Evolutionary conservation across 208 protist species (phyloP).

Genomic region (Leishmania tarentolae): DNA sequence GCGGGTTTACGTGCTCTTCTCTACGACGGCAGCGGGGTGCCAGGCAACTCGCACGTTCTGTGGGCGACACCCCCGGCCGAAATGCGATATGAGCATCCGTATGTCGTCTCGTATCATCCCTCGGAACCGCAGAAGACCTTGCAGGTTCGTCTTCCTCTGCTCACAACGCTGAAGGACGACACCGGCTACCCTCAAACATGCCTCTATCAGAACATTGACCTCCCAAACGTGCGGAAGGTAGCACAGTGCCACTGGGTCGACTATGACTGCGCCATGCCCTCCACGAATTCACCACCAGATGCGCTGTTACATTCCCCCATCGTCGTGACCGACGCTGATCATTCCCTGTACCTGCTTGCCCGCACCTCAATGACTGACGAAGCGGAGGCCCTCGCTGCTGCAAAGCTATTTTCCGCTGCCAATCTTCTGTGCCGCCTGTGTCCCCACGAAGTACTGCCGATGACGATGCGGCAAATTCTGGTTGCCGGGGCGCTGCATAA

Average conservation of each 20-base stretch:
- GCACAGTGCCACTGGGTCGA: conserved; percentile 51
- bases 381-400: conserved; percentile 30
- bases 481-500: conserved; percentile 45
- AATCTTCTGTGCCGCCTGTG: conserved; percentile 67
- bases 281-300: conserved; percentile 11
- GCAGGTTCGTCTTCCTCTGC: conserved; percentile 67
- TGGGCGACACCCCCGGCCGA: conserved; percentile 21
- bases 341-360: conserved; percentile 43
- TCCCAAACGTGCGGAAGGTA: conserved; percentile 21
- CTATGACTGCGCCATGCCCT: conserved; percentile 53
- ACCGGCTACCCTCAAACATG: background rate
- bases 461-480: conserved; percentile 31
- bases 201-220: conserved; percentile 21
- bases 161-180: conserved; percentile 30
- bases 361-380: conserved; percentile 33
- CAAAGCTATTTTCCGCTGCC: conserved; percentile 37
- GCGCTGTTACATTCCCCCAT: conserved; percentile 37
- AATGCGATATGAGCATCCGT: conserved; percentile 65
- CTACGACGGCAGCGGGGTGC: conserved; percentile 61
- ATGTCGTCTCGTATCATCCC: conserved; percentile 47
- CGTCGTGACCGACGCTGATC: conserved; percentile 32
- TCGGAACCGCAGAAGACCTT: conserved; percentile 21
- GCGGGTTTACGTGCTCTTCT: conserved; percentile 44
- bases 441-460: conserved; percentile 42
- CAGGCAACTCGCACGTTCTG: conserved; percentile 31